phyloP scores from a whole-genome alignment of 495 filamentous ascomycete genomes.

The Penicillium parvum region DNA sequence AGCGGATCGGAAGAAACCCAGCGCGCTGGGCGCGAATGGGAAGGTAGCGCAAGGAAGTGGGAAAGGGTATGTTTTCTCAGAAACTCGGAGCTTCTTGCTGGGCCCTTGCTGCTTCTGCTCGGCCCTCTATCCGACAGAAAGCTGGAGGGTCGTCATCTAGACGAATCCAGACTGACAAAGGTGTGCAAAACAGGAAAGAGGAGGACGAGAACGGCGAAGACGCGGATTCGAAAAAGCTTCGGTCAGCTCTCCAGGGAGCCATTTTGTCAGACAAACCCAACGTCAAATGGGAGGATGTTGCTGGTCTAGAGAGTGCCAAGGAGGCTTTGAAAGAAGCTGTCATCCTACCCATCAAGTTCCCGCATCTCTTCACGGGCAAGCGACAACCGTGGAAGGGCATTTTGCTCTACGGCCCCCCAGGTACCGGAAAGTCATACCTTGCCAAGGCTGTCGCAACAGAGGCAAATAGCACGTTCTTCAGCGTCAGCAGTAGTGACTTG shows the following conservation, averaged over 20 bases:
- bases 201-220: conserved; percentile 68
- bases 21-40: conserved; percentile 80
- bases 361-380: conserved; percentile 94
- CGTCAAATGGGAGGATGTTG: conserved; percentile 95
- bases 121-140: neutral
- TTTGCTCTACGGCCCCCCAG: conserved; percentile 90
- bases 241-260: conserved; percentile 83
- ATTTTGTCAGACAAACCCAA: conserved; percentile 95
- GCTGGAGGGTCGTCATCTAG: neutral
- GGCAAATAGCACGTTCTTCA: conserved; percentile 99
- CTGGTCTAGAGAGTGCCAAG: conserved; percentile 92
- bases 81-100: neutral
- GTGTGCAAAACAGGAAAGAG: conserved; percentile 38
- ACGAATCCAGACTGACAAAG: conserved; percentile 8
- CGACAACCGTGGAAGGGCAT: conserved; percentile 98
- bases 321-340: conserved; percentile 98
- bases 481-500: conserved; percentile 91
- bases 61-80: conserved; percentile 52
- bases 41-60: conserved; percentile 66
- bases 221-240: conserved; percentile 89
- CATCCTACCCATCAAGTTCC: conserved; percentile 95
- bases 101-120: neutral
- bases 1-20: conserved; percentile 70
- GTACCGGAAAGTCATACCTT: conserved; percentile 94
- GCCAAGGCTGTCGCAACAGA: conserved; percentile 98